These are phyloP conservation scores for Gilbertella persicaria DNA, from an alignment of 371 early-diverging fungal species.

Conservation along the genomic window DNA sequence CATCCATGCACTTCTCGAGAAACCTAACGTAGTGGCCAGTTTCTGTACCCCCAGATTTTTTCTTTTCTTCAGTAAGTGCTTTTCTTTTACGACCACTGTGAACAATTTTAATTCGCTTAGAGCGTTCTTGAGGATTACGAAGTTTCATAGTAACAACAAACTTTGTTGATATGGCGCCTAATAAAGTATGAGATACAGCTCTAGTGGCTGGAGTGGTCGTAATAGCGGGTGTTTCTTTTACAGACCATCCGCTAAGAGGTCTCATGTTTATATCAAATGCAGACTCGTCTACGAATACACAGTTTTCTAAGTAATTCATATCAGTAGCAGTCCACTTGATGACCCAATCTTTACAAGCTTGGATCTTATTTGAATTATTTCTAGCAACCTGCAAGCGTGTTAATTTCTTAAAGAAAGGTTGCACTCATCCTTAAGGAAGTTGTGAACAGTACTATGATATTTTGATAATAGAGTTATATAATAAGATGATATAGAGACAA, in stretches of 20 bases:
- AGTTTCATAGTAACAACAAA: slow-evolving; percentile 6
- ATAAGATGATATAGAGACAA: too few relatives aligned
- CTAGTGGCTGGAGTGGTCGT: neutral
- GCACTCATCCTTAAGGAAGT: slow-evolving; percentile 12
- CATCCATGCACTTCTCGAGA: slow-evolving; percentile 1
- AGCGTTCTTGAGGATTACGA: slow-evolving; percentile 4
- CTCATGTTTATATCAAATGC: slow-evolving; percentile 11
- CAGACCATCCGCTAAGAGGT: neutral
- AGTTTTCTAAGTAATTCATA: slow-evolving; percentile 9
- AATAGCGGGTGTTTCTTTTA: neutral
- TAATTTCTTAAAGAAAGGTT: slow-evolving; percentile 15
- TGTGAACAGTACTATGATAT: slow-evolving; percentile 7
- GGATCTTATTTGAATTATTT: slow-evolving; percentile 14
- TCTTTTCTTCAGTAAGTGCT: neutral
- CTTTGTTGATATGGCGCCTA: neutral
- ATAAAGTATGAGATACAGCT: neutral
- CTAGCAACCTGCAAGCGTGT: slow-evolving; percentile 8
- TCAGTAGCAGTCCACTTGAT: slow-evolving; percentile 4
- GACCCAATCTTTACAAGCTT: neutral
- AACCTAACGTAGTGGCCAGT: slow-evolving; percentile 15
- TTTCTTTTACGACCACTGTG: too few relatives aligned
- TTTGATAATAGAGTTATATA: too few relatives aligned
- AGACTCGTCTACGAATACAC: slow-evolving; percentile 9
- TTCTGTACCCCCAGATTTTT: neutral
- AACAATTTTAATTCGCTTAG: neutral